Percentiles rank a stretch among this genome's conserved stretches.
These are phyloP conservation scores for Lipomyces kockii DNA, from an alignment of 805 yeast species.

Conservation along the genomic window DNA sequence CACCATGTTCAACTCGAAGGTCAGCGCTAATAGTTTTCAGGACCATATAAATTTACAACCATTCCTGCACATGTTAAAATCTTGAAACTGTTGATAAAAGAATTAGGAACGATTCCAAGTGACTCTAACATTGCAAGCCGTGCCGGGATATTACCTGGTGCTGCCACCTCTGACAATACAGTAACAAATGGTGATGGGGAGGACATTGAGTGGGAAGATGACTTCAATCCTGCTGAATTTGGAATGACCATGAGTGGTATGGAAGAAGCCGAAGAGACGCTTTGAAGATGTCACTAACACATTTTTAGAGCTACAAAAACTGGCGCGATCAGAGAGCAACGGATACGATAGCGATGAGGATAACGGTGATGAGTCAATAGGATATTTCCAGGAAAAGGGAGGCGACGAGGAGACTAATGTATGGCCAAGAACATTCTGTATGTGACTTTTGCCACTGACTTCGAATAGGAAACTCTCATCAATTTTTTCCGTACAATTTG, in stretches of 20 bases:
- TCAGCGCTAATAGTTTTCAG: conserved; percentile 41
- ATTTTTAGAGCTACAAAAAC: conserved; percentile 23
- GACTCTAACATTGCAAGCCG: conserved; percentile 50
- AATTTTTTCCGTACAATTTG: conserved; percentile 12
- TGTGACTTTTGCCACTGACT: neutral
- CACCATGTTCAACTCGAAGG: neutral
- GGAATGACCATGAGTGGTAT: conserved; percentile 35
- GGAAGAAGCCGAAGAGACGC: conserved; percentile 5
- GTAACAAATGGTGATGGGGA: conserved; percentile 42
- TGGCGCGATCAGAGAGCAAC: conserved; percentile 37
- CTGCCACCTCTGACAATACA: conserved; percentile 22
- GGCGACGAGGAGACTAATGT: conserved; percentile 30
- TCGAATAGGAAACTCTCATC: conserved; percentile 9
- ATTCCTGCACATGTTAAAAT: conserved; percentile 75
- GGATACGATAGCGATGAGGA: conserved; percentile 63
- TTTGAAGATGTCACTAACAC: conserved; percentile 13
- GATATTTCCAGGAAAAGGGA: conserved; percentile 22
- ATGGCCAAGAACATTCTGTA: neutral
- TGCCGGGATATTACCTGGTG: conserved; percentile 42
- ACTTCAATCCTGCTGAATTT: conserved; percentile 38
- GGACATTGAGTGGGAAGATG: conserved; percentile 51
- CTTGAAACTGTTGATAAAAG: conserved; percentile 68
- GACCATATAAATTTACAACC: conserved; percentile 64
- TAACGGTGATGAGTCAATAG: conserved; percentile 58
- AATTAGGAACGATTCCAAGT: conserved; percentile 65